These are phyloP conservation scores for Malassezia furfur DNA, from an alignment of 1,284 basidiomycete genomes.

Conservation along the genomic window DNA sequence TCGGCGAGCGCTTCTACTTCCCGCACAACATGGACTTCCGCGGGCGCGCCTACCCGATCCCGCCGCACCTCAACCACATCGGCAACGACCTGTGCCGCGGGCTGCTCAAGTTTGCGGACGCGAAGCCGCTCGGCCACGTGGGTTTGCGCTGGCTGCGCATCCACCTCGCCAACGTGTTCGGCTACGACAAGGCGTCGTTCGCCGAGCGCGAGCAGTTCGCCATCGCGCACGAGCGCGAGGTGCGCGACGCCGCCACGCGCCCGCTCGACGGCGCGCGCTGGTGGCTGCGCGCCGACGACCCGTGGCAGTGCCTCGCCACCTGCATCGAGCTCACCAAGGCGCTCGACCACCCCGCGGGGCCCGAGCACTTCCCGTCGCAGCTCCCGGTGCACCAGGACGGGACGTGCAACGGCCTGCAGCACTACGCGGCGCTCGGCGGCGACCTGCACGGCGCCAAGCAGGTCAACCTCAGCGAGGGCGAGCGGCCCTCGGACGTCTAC, in stretches of 20 bases:
- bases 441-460: conserved; percentile 80
- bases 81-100: conserved; percentile 90
- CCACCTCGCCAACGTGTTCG: conserved; percentile 83
- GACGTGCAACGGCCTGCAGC: conserved; percentile 95
- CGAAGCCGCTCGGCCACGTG: conserved; percentile 66
- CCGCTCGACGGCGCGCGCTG: conserved; percentile 52
- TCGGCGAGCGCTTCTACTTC: conserved; percentile 77
- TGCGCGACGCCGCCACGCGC: conserved; percentile 74
- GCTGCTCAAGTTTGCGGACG: conserved; percentile 72
- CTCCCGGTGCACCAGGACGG: conserved; percentile 96
- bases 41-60: conserved; percentile 91
- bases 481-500: conserved; percentile 90
- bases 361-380: conserved; percentile 61
- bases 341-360: conserved; percentile 57
- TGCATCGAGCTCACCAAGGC: conserved; percentile 79
- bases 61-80: conserved; percentile 89
- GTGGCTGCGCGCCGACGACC: conserved; percentile 75
- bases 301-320: conserved; percentile 90
- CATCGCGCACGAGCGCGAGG: conserved; percentile 62
- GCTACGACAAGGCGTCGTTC: conserved; percentile 90
- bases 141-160: conserved; percentile 83
- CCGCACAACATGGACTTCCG: conserved; percentile 98
- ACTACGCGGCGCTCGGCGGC: conserved; percentile 94
- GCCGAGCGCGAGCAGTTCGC: conserved; percentile 77
- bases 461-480: conserved; percentile 79